A percentile compares a stretch with the other conserved stretches of the same genome.
Conservation (phyloP, 164 flowering plant species). For the Annona squamosa region DNA sequence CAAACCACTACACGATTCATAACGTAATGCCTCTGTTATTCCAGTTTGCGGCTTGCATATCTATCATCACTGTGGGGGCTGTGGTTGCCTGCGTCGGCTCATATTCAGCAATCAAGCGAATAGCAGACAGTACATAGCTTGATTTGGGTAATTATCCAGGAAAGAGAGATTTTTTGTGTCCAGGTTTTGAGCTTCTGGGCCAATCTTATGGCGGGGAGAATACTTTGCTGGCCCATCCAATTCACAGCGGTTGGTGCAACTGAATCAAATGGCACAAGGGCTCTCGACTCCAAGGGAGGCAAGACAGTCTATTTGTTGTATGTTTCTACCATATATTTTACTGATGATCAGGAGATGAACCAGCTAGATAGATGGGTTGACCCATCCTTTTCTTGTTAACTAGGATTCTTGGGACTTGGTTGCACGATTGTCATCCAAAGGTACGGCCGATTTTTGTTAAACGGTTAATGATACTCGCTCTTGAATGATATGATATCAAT, state of each 20-base stretch:
- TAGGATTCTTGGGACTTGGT: too few relatives aligned
- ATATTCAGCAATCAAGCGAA: conserved; percentile 42
- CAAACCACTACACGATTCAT: neutral
- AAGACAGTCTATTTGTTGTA: too few relatives aligned
- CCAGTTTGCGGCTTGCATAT: conserved; percentile 32
- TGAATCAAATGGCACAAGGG: neutral
- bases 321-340: too few relatives aligned
- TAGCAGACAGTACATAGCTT: conserved; percentile 16
- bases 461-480: too few relatives aligned
- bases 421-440: too few relatives aligned
- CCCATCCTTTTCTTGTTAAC: too few relatives aligned
- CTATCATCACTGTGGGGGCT: conserved; percentile 28
- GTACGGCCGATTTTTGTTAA: too few relatives aligned
- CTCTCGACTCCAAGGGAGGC: too few relatives aligned
- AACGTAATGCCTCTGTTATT: neutral
- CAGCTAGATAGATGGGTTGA: too few relatives aligned
- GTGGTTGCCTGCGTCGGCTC: conserved; percentile 39
- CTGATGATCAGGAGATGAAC: too few relatives aligned
- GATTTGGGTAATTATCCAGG: neutral
- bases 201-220: neutral
- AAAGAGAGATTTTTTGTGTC: neutral
- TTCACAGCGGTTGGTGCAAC: neutral
- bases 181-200: neutral
- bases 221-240: neutral
- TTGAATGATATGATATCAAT: too few relatives aligned